Conservation (phyloP, 495 filamentous ascomycete species). For the Neurospora sp. region DNA sequence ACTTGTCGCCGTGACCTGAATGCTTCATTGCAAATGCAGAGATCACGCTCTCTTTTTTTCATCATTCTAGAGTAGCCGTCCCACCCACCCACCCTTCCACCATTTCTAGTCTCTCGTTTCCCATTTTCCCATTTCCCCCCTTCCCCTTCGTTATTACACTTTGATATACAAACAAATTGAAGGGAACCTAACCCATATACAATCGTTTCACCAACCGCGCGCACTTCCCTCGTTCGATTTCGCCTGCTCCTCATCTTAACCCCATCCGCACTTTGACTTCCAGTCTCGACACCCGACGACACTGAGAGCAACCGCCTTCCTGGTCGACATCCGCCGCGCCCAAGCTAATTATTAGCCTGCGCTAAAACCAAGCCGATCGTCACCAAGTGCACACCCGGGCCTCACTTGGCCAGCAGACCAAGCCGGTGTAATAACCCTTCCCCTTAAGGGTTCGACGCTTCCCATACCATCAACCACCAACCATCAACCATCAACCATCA, state of each 20-base stretch:
- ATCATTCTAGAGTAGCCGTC: not conserved
- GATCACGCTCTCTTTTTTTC: not conserved
- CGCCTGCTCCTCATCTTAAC: not conserved
- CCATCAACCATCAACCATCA: not conserved
- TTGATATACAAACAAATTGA: not conserved
- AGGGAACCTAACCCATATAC: not conserved
- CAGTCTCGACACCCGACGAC: not conserved
- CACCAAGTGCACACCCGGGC: not conserved
- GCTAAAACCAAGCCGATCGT: not conserved
- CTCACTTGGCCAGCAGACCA: not conserved
- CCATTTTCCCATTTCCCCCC: not conserved
- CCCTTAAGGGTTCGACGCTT: not conserved
- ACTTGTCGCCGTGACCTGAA: not conserved
- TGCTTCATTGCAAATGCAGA: not conserved
- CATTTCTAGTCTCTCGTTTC: not conserved
- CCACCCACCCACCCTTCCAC: not conserved
- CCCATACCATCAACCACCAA: not conserved
- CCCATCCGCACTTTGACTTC: not conserved
- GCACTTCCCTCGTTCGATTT: not conserved
- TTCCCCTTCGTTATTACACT: not conserved
- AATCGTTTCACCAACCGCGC: not conserved
- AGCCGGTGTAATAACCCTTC: not conserved
- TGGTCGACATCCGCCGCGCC: not conserved
- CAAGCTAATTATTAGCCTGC: not conserved
- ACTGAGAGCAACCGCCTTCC: not conserved